phyloP scores from a whole-genome alignment of 2,329 filamentous ascomycete genomes.

The Cadophora malorum region DNA sequence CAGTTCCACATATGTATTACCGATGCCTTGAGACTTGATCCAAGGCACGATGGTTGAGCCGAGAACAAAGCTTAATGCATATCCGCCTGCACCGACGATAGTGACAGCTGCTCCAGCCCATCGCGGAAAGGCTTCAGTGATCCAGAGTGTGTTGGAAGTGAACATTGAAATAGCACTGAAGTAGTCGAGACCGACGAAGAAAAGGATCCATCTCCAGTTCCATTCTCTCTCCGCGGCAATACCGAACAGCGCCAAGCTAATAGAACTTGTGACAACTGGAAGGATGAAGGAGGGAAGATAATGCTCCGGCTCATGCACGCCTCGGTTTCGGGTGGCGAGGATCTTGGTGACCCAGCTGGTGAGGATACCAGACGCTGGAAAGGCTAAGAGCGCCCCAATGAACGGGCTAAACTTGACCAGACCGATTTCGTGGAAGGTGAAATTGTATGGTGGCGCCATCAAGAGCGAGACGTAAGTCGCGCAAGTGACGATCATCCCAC shows the following conservation, averaged over 20 bases:
- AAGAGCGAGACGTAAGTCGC: slow-evolving; percentile 22
- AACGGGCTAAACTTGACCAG: slow-evolving; percentile 24
- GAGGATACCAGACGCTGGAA: slow-evolving; percentile 21
- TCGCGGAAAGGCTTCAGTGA: slow-evolving; percentile 34
- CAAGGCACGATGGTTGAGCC: slow-evolving; percentile 30
- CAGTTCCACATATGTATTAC: slow-evolving; percentile 26
- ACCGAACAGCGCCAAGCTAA: slow-evolving; percentile 27
- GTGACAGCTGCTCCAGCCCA: slow-evolving; percentile 31
- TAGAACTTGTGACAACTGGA: slow-evolving; percentile 27
- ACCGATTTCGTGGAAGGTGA: slow-evolving; percentile 22
- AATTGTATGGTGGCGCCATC: slow-evolving; percentile 27
- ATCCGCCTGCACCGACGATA: slow-evolving; percentile 29
- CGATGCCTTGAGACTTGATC: slow-evolving; percentile 26
- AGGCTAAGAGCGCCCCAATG: slow-evolving; percentile 28
- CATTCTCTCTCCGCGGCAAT: slow-evolving; percentile 20
- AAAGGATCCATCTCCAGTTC: slow-evolving; percentile 21
- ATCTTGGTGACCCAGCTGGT: not conserved
- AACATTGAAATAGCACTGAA: slow-evolving; percentile 26
- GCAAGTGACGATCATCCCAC: slow-evolving; percentile 27
- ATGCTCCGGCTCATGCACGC: slow-evolving; percentile 33
- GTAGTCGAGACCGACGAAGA: slow-evolving; percentile 28
- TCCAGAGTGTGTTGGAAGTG: slow-evolving; percentile 31
- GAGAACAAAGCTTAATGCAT: slow-evolving; percentile 32
- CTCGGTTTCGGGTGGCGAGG: slow-evolving; percentile 28
- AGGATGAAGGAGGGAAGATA: slow-evolving; percentile 34